These are phyloP conservation scores for Syzygium grande DNA, from an alignment of 345 rosid genomes.

Conservation along the genomic window DNA sequence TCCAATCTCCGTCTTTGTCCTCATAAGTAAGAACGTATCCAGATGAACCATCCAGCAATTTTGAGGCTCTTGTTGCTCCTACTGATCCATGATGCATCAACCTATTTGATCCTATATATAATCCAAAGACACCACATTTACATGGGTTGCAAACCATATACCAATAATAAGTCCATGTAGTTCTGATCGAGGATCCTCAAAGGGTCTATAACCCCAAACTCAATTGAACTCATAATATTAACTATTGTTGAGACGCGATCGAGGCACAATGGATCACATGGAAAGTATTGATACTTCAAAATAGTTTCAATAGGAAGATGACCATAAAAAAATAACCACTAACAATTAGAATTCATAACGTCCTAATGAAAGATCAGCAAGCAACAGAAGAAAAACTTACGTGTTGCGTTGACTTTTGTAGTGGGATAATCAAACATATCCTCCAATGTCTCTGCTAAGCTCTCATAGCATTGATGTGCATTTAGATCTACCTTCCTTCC, in stretches of 20 bases:
- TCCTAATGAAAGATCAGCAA: background rate
- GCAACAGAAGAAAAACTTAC: constrained; percentile 23
- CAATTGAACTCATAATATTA: background rate
- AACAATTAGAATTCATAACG: background rate
- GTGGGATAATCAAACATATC: constrained; percentile 56
- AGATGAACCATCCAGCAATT: constrained; percentile 63
- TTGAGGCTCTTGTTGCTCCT: constrained; percentile 23
- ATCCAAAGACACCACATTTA: constrained; percentile 2
- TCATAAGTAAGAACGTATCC: constrained; percentile 80
- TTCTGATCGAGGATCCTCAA: background rate
- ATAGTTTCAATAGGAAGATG: background rate
- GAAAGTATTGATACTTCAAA: background rate
- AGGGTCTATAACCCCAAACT: background rate
- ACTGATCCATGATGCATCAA: constrained; percentile 17
- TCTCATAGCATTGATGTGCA: constrained; percentile 61
- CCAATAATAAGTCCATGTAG: background rate
- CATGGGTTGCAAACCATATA: background rate
- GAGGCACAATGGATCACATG: background rate
- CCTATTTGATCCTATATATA: constrained; percentile 24
- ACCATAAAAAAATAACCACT: background rate
- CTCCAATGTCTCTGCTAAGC: constrained; percentile 59
- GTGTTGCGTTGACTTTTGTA: constrained; percentile 9
- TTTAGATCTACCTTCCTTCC: constrained; percentile 86
- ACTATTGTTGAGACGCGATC: background rate
- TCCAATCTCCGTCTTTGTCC: constrained; percentile 98